These are phyloP conservation scores for Coemansia sp. DNA, from an alignment of 192 early-diverging fungal genomes.

Conservation along the genomic window DNA sequence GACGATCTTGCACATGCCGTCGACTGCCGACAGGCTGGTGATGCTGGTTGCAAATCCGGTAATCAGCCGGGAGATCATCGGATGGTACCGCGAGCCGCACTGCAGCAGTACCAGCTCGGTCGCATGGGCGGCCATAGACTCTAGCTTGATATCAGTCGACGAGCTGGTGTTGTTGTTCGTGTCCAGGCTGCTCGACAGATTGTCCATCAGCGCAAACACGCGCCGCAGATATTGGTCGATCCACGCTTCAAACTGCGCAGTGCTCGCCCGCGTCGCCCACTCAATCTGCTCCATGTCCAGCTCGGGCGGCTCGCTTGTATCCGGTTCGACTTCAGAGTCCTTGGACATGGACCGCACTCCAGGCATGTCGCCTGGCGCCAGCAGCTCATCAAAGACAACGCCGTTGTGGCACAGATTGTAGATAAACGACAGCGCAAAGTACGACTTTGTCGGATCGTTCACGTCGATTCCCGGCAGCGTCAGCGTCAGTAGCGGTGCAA, in stretches of 20 bases:
- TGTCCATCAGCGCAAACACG: conserved; percentile 69
- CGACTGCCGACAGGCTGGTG: conserved; percentile 43
- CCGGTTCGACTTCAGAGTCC: conserved; percentile 48
- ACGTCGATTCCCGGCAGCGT: conserved; percentile 89
- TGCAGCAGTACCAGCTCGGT: conserved; percentile 40
- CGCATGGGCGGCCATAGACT: conserved; percentile 25
- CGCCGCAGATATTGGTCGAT: conserved; percentile 76
- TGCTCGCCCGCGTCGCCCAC: conserved; percentile 63
- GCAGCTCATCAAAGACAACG: conserved; percentile 45
- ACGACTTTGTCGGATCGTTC: conserved; percentile 86
- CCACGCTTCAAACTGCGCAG: conserved; percentile 87
- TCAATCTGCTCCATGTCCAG: conserved; percentile 66
- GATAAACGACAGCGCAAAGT: conserved; percentile 45
- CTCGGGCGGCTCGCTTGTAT: conserved; percentile 36
- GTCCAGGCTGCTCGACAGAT: conserved; percentile 39
- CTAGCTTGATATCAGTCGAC: conserved; percentile 18
- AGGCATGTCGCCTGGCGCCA: conserved; percentile 36
- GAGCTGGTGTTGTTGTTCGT: conserved; percentile 14
- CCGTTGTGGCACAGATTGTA: conserved; percentile 44
- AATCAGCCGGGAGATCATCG: conserved; percentile 48
- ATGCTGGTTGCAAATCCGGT: conserved; percentile 43
- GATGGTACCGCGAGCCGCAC: conserved; percentile 46
- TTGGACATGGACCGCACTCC: conserved; percentile 14
- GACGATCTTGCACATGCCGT: conserved; percentile 30
- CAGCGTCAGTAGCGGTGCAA: conserved; percentile 73